Evolutionary conservation across 2,329 filamentous ascomycete genomes (phyloP).

Genomic region (Diaporthe ilicicola): DNA sequence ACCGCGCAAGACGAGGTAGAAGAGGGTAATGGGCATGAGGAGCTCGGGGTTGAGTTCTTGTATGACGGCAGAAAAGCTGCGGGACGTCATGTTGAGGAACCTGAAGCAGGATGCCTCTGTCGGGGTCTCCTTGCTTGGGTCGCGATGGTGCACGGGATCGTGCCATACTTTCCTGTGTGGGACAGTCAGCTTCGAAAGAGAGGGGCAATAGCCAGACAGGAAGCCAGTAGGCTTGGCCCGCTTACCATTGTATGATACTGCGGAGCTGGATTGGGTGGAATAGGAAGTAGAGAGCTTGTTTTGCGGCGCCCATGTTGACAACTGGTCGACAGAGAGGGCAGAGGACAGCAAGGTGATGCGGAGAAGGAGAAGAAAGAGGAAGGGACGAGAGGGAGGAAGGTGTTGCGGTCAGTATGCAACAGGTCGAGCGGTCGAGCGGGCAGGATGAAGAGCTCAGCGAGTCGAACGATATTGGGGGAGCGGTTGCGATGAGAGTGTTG

Average conservation of each 20-base stretch:
- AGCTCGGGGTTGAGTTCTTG: constrained; percentile 95
- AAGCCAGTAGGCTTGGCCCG: neutral
- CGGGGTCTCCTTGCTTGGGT: constrained; percentile 76
- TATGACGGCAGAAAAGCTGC: constrained; percentile 93
- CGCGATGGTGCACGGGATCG: constrained; percentile 87
- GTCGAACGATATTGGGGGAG: neutral
- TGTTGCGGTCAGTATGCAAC: neutral
- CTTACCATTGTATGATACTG: constrained; percentile 88
- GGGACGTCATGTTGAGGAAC: constrained; percentile 86
- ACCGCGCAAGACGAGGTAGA: constrained; percentile 91
- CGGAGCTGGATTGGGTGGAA: constrained; percentile 82
- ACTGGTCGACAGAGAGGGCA: neutral
- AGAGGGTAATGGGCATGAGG: constrained; percentile 83
- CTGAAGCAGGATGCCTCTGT: constrained; percentile 85
- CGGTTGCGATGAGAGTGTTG: neutral
- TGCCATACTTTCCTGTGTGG: constrained; percentile 89
- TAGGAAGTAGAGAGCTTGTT: constrained; percentile 72
- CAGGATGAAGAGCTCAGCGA: neutral
- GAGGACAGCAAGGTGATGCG: neutral
- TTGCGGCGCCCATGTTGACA: constrained; percentile 61
- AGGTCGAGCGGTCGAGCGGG: neutral
- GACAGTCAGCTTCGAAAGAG: constrained; percentile 32
- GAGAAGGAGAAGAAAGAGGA: neutral
- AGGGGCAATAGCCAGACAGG: constrained; percentile 23
- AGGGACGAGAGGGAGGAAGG: neutral